These are phyloP conservation scores for Chimonanthus salicifolius DNA, from an alignment of 164 flowering plant species.

Conservation along the genomic window DNA sequence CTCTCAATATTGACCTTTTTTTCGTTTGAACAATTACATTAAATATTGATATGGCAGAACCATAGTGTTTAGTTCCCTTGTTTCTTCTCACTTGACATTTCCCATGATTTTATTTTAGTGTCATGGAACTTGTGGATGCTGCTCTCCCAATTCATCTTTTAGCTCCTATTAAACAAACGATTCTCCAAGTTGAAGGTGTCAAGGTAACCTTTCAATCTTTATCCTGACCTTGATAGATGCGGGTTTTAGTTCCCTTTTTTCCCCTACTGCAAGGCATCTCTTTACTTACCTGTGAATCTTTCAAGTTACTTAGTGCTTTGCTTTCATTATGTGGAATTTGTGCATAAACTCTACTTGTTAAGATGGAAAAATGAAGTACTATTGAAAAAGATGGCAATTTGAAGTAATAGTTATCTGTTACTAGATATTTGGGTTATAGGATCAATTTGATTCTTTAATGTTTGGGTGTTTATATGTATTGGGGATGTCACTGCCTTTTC, in stretches of 20 bases:
- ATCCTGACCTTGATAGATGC: constrained; percentile 1
- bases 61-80: neutral
- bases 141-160: constrained; percentile 57
- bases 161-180: constrained; percentile 59
- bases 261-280: neutral
- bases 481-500: too few relatives aligned
- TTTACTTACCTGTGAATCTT: neutral
- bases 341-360: neutral
- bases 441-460: too few relatives aligned
- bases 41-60: neutral
- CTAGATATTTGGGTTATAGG: too few relatives aligned
- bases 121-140: constrained; percentile 97
- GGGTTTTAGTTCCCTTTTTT: neutral
- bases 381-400: too few relatives aligned
- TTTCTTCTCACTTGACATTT: constrained; percentile 1
- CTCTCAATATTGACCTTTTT: too few relatives aligned
- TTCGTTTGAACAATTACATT: too few relatives aligned
- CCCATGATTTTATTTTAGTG: constrained; percentile 31
- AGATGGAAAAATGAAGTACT: neutral
- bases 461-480: neutral
- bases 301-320: neutral
- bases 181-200: constrained; percentile 74
- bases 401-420: too few relatives aligned
- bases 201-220: constrained; percentile 36
- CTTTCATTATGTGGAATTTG: neutral